Conservation (phyloP, 805 yeast genomes). For the Komagataella ulmi region DNA sequence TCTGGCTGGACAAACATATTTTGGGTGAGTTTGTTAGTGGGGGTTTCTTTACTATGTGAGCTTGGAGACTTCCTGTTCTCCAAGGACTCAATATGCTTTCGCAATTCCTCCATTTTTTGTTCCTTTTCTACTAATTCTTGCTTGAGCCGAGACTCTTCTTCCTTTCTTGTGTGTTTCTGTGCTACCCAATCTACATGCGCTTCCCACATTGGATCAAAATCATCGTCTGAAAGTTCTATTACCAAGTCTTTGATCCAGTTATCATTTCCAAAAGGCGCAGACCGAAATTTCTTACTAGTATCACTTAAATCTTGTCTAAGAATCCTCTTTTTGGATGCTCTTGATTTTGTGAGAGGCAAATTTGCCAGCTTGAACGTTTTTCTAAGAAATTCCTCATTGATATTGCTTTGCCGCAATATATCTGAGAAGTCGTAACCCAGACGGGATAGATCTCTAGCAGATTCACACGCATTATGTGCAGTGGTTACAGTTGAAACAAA, state of each 20-base stretch:
- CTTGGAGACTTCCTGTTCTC: conserved; percentile 3
- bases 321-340: background rate
- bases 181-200: background rate
- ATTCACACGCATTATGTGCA: conserved; percentile 4
- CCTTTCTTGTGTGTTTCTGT: background rate
- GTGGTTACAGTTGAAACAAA: background rate
- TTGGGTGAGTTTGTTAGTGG: background rate
- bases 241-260: conserved; percentile 8
- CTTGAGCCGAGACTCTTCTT: conserved; percentile 1
- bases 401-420: conserved; percentile 3
- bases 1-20: background rate
- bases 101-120: conserved; percentile 9
- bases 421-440: conserved; percentile 10
- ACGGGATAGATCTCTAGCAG: conserved; percentile 10
- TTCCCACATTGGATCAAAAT: conserved; percentile 1
- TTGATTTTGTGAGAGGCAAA: background rate
- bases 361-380: background rate
- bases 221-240: conserved; percentile 9
- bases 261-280: conserved; percentile 7
- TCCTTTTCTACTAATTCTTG: conserved; percentile 5
- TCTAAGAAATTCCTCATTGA: background rate
- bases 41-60: background rate
- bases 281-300: background rate
- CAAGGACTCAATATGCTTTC: conserved; percentile 7
- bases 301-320: background rate